Conservation (phyloP, 2,329 filamentous ascomycete genomes). For the Raffaelea albimanens region DNA sequence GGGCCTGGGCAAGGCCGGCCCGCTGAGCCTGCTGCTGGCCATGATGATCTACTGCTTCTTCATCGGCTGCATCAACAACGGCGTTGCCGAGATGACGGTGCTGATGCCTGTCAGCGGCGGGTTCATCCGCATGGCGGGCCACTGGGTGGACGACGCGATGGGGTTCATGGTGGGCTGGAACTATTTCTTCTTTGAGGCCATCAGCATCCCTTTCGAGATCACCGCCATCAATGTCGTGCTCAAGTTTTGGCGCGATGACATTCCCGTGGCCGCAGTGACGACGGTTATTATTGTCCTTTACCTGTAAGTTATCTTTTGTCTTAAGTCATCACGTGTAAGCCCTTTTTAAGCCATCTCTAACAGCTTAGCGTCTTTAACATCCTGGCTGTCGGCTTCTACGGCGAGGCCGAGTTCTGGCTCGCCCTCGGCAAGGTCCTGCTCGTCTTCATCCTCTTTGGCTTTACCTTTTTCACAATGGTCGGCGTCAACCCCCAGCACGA, state of each 20-base stretch:
- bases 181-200: slow-evolving; percentile 31
- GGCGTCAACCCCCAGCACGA: slow-evolving; percentile 43
- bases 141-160: slow-evolving; percentile 56
- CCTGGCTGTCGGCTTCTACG: slow-evolving; percentile 25
- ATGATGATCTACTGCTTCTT: slow-evolving; percentile 46
- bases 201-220: slow-evolving; percentile 31
- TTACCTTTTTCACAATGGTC: slow-evolving; percentile 46
- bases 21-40: slow-evolving; percentile 45
- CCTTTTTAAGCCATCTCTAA: slow-evolving; percentile 1
- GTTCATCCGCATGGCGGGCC: slow-evolving; percentile 54
- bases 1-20: slow-evolving; percentile 35
- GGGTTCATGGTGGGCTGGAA: slow-evolving; percentile 46
- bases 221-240: slow-evolving; percentile 30
- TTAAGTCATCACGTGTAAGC: too few species aligned
- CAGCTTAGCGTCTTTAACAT: slow-evolving; percentile 10
- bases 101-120: slow-evolving; percentile 54
- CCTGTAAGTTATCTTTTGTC: neutral
- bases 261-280: too few species aligned
- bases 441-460: slow-evolving; percentile 47
- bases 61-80: slow-evolving; percentile 55
- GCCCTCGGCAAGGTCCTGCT: slow-evolving; percentile 34
- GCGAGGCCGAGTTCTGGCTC: slow-evolving; percentile 39
- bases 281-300: neutral
- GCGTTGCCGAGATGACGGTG: slow-evolving; percentile 54
- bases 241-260: slow-evolving; percentile 28